Conservation (phyloP, 2,329 filamentous ascomycete species). For the Mollisiaceae sp. region DNA sequence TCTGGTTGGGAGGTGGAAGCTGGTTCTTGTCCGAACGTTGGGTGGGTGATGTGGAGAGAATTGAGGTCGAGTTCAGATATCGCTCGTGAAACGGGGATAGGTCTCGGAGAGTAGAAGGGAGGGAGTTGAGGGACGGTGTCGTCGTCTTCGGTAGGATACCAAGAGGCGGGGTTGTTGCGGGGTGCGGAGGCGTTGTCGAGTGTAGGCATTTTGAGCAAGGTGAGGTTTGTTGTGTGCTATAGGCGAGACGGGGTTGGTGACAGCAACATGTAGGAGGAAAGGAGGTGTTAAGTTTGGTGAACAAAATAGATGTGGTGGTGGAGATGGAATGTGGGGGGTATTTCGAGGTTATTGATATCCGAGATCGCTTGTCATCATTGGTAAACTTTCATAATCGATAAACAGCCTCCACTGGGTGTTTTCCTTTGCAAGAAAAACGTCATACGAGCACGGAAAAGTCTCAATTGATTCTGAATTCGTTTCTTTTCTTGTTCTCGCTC, state of each 20-base stretch:
- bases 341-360: constrained; percentile 17
- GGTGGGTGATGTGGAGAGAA: constrained; percentile 26
- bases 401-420: neutral
- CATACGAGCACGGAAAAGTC: neutral
- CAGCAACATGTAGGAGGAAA: constrained; percentile 12
- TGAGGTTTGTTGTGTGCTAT: neutral
- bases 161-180: constrained; percentile 23
- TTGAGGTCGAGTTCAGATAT: constrained; percentile 44
- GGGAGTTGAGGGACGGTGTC: constrained; percentile 39
- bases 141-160: constrained; percentile 29
- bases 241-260: neutral
- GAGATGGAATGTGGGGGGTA: constrained; percentile 16
- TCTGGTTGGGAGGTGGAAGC: neutral
- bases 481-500: neutral
- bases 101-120: constrained; percentile 44
- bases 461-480: neutral
- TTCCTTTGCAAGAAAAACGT: neutral
- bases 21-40: constrained; percentile 13
- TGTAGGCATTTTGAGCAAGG: constrained; percentile 20
- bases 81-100: constrained; percentile 42
- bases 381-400: neutral
- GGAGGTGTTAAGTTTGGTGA: neutral
- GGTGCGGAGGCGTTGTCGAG: constrained; percentile 20
- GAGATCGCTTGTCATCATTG: constrained; percentile 20
- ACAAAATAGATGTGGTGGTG: neutral